Base-by-base conservation (phyloP, 1,284 basidiomycete species). In the Sporisorium iseilematis-ciliati region DNA sequence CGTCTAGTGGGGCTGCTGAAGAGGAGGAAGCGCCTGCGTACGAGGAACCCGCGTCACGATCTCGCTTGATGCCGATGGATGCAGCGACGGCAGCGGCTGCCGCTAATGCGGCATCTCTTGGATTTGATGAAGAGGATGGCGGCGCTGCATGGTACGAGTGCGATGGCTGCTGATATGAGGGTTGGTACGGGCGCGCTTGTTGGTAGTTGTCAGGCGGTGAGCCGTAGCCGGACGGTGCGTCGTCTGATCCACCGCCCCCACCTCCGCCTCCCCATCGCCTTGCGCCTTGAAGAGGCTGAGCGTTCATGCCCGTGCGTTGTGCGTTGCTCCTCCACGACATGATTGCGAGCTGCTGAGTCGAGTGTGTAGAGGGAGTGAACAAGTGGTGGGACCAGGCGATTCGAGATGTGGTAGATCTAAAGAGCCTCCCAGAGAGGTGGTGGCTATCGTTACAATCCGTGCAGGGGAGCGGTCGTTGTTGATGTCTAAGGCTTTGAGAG, bases 261-360 rank as follows among this genome's bases (percentile, higher is more conserved):
- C 63, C 74, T 5, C 70, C 76, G 12, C 79, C 81, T 3, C 83
- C 81, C 81, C 81, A 82, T 20, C 82, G 66, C 20, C 81, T 75
- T 16, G 72, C 57, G 20, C 68, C 67, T 25, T 77, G 77, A 8
- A 85, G 73, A 4, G 82, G 82, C 61, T 78, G 74, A 7, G 78
- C 82, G 54, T 85, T 85, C 77, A 82, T 81, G 63, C 83, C 83
- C 20, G 83, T 84, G 5, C 69, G 59, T 54, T 85, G 82, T 7
- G 81, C 73, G 45, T 79, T 79, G 69, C 63, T 84, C 48, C 82
- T 77, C 82, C 82, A 84, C 33, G 82, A 84, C 81, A 83, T 84
- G 52, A 7, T 51, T 51, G 38, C 23, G 29, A 16, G 29, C 18
- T 38, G 8, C 14, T 31, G 33, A 25, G 18, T 35, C 18, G 20